Conservation (phyloP, 2,329 filamentous ascomycete species). For the Talaromyces funiculosus region DNA sequence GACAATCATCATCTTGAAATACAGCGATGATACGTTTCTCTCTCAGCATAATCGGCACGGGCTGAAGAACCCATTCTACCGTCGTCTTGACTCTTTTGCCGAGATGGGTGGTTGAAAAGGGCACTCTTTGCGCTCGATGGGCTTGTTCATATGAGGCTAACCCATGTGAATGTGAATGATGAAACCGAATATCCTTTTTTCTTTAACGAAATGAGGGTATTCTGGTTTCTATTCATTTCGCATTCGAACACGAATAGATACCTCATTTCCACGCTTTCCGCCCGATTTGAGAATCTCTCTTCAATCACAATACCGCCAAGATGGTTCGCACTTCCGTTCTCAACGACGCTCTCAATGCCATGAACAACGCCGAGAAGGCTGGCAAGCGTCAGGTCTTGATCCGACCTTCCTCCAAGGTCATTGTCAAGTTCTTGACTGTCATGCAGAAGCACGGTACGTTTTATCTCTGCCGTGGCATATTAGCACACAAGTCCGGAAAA, state of each 20-base stretch:
- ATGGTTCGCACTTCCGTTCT: constrained; percentile 99
- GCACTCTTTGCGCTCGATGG: constrained; percentile 63
- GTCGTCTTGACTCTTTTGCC: background rate
- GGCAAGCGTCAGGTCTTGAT: constrained; percentile 99
- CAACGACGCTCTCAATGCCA: constrained; percentile 97
- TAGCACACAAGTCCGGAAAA: constrained; percentile 4
- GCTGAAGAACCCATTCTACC: constrained; percentile 60
- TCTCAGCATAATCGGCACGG: constrained; percentile 42
- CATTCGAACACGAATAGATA: constrained; percentile 44
- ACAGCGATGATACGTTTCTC: constrained; percentile 37
- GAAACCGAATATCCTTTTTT: background rate
- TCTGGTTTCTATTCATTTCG: constrained; percentile 7
- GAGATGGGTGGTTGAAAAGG: constrained; percentile 31
- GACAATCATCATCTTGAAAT: constrained; percentile 33
- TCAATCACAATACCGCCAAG: constrained; percentile 55
- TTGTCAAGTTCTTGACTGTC: constrained; percentile 97
- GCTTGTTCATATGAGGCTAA: constrained; percentile 57
- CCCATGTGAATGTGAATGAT: constrained; percentile 23
- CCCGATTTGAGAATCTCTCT: constrained; percentile 49
- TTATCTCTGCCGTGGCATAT: background rate
- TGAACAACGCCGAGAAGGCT: constrained; percentile 99
- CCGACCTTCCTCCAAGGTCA: constrained; percentile 98
- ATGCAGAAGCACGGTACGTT: constrained; percentile 99
- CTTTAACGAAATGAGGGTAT: background rate
- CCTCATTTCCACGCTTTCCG: constrained; percentile 46